These are phyloP conservation scores for Metschnikowia picachoensis DNA, from an alignment of 805 yeast genomes.

Conservation along the genomic window DNA sequence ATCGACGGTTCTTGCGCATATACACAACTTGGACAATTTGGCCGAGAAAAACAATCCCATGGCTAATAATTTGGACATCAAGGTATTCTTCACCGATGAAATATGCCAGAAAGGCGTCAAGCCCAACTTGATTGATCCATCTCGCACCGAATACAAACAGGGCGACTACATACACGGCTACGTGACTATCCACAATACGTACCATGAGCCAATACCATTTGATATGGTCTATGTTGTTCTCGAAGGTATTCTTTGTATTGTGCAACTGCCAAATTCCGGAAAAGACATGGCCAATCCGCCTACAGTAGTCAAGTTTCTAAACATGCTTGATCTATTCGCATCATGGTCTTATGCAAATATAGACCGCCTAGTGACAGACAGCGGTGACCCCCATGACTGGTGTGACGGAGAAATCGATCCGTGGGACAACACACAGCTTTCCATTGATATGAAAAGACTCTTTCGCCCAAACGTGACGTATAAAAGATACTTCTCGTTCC, in stretches of 20 bases:
- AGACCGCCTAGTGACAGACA: conserved; percentile 27
- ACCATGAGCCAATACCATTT: conserved; percentile 32
- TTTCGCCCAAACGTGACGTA: conserved; percentile 38
- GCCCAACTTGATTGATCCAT: conserved; percentile 33
- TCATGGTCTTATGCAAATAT: conserved; percentile 42
- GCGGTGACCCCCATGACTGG: conserved; percentile 38
- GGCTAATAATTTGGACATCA: conserved; percentile 27
- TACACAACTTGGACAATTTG: conserved; percentile 36
- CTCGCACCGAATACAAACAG: conserved; percentile 32
- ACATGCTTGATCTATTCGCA: conserved; percentile 43
- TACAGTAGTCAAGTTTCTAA: conserved; percentile 35
- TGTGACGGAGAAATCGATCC: conserved; percentile 45
- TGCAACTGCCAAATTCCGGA: conserved; percentile 23
- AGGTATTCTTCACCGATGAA: conserved; percentile 33
- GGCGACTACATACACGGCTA: conserved; percentile 44
- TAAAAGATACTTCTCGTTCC: conserved; percentile 40
- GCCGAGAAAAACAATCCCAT: conserved; percentile 18
- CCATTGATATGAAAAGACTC: conserved; percentile 34
- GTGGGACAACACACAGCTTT: conserved; percentile 31
- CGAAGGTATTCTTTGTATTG: conserved; percentile 33
- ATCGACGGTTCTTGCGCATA: conserved; percentile 41
- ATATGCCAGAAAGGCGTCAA: conserved; percentile 38
- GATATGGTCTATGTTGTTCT: conserved; percentile 44
- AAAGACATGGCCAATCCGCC: conserved; percentile 24
- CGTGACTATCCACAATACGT: conserved; percentile 34